Conservation (phyloP, 495 filamentous ascomycete species). For the Neurospora sp. region DNA sequence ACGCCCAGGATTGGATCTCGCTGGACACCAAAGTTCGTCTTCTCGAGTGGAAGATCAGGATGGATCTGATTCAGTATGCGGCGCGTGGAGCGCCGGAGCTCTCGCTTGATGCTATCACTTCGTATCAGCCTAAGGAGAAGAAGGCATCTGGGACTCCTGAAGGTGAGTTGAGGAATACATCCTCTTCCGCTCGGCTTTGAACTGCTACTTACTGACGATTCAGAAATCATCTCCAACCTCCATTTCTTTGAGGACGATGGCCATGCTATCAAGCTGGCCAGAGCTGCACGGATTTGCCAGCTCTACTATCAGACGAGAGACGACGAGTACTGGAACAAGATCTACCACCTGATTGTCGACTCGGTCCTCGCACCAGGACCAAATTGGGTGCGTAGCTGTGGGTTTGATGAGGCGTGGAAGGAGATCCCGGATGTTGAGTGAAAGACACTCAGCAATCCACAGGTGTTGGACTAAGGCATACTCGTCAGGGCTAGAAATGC, state of each 20-base stretch:
- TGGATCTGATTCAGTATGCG: slow-evolving; percentile 58
- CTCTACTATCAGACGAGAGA: slow-evolving; percentile 20
- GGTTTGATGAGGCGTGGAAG: slow-evolving; percentile 50
- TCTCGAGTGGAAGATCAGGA: slow-evolving; percentile 64
- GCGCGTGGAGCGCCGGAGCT: slow-evolving; percentile 48
- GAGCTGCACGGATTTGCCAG: slow-evolving; percentile 47
- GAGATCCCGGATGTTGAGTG: slow-evolving; percentile 5
- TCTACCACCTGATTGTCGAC: slow-evolving; percentile 56
- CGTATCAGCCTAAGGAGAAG: slow-evolving; percentile 36
- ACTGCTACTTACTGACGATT: background rate
- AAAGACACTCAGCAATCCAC: background rate
- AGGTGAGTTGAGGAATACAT: background rate
- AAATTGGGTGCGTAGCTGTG: slow-evolving; percentile 45
- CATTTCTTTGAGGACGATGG: slow-evolving; percentile 59
- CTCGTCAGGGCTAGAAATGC: no score
- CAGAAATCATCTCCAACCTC: slow-evolving; percentile 45
- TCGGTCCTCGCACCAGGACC: slow-evolving; percentile 35
- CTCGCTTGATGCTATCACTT: slow-evolving; percentile 40
- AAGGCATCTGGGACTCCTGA: background rate
- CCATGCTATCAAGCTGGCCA: slow-evolving; percentile 60
- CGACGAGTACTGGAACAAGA: slow-evolving; percentile 50
- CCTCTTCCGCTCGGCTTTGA: no score
- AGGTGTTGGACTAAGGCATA: background rate
- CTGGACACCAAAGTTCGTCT: slow-evolving; percentile 46
- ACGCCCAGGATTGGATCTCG: slow-evolving; percentile 30